These are phyloP conservation scores for Plasmodium ovale DNA, from an alignment of 169 alveolate genomes.

Conservation along the genomic window DNA sequence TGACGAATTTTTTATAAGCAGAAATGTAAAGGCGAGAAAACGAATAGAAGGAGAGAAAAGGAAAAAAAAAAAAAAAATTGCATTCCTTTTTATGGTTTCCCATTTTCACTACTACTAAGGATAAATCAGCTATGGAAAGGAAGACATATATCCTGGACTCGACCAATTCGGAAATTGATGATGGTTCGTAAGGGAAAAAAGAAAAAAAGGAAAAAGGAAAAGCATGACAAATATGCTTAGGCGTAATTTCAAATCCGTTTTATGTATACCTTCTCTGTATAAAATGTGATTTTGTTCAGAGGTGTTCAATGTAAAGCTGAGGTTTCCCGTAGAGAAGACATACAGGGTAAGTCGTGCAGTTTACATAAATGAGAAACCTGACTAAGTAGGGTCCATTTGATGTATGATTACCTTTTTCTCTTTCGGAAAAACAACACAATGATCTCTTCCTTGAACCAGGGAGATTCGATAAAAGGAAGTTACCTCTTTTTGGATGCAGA, in stretches of 20 bases:
- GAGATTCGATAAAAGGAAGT: conserved; percentile 44
- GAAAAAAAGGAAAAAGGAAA: too few species aligned
- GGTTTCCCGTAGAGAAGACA: conserved; percentile 35
- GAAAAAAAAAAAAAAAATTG: neutral
- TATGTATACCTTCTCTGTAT: too few species aligned
- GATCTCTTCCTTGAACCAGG: conserved; percentile 7
- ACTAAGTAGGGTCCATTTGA: too few species aligned
- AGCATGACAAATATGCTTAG: too few species aligned
- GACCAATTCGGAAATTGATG: conserved; percentile 35
- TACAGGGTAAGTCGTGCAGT: conserved; percentile 13
- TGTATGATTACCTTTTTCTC: too few species aligned
- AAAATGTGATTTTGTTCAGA: conserved; percentile 39
- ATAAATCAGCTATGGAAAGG: conserved; percentile 50
- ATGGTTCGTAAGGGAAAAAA: conserved; percentile 24
- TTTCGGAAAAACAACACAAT: neutral
- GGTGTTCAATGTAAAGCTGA: conserved; percentile 41
- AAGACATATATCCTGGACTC: conserved; percentile 47
- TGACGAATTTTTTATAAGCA: conserved; percentile 33
- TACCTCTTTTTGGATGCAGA: conserved; percentile 62
- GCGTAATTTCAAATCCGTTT: too few species aligned
- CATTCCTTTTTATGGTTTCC: neutral
- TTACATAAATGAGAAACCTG: neutral
- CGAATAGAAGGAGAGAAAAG: neutral
- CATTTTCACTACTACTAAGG: conserved; percentile 1
- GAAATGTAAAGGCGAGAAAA: conserved; percentile 16